These are phyloP conservation scores for Stagonosporopsis tanaceti DNA, from an alignment of 2,329 filamentous ascomycete species.

Conservation along the genomic window DNA sequence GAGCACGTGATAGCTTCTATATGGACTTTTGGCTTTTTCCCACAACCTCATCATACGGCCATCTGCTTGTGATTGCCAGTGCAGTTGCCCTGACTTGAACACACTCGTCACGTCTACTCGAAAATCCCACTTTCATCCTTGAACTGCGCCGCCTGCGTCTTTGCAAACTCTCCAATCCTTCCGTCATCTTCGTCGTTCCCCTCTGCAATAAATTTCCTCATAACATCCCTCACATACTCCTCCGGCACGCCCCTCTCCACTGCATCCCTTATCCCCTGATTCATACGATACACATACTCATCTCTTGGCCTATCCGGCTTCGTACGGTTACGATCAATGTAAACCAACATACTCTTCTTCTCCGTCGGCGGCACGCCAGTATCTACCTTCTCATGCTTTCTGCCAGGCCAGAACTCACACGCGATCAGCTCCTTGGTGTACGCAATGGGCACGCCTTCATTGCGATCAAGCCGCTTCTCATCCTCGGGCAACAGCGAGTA, in stretches of 20 bases:
- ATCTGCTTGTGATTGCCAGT: not conserved
- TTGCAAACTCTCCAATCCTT: conserved; percentile 41
- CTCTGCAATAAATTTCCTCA: conserved; percentile 62
- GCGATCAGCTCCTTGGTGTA: conserved; percentile 64
- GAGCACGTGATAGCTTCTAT: not conserved
- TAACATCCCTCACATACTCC: conserved; percentile 62
- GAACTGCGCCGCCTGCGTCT: conserved; percentile 48
- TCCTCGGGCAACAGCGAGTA: conserved; percentile 39
- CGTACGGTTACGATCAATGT: conserved; percentile 61
- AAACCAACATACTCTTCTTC: conserved; percentile 61
- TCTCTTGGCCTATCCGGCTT: conserved; percentile 54
- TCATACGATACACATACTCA: conserved; percentile 72
- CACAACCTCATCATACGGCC: not conserved
- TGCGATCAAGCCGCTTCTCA: conserved; percentile 47
- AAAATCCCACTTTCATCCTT: conserved; percentile 44
- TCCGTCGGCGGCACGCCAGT: conserved; percentile 22
- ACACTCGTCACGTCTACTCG: not conserved
- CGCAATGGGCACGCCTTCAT: conserved; percentile 68
- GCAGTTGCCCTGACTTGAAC: not conserved
- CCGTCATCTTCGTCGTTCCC: conserved; percentile 20
- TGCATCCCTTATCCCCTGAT: conserved; percentile 68
- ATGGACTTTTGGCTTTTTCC: not conserved
- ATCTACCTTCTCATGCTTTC: conserved; percentile 10
- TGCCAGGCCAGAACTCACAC: conserved; percentile 56
- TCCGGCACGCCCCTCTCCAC: conserved; percentile 61